A percentile compares a stretch with the other conserved stretches of the same genome.
Evolutionary conservation across 495 filamentous ascomycete species (phyloP).

Genomic region (Lasiosphaeria hispida): DNA sequence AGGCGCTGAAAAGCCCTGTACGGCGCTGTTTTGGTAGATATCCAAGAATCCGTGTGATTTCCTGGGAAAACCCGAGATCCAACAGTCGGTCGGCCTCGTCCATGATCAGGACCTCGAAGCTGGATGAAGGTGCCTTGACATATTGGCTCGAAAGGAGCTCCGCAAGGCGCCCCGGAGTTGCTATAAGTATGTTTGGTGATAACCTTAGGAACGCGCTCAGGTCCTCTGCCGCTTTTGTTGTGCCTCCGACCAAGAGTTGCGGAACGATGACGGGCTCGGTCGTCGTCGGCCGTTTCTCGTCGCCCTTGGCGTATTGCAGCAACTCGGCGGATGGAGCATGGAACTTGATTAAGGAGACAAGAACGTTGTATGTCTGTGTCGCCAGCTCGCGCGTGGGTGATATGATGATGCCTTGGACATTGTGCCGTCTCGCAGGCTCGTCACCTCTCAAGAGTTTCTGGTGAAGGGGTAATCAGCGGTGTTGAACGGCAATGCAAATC

Average conservation of each 20-base stretch:
- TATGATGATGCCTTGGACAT: constrained; percentile 86
- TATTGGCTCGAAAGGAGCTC: constrained; percentile 88
- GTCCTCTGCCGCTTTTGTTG: constrained; percentile 79
- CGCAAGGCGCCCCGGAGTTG: constrained; percentile 82
- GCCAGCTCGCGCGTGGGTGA: constrained; percentile 93
- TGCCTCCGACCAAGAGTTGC: constrained; percentile 84
- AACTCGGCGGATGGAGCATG: constrained; percentile 72
- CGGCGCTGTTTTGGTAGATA: constrained; percentile 88
- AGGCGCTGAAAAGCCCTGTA: constrained; percentile 92
- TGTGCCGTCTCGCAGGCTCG: constrained; percentile 79
- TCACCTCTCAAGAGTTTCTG: constrained; percentile 64
- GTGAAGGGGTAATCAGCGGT: not conserved
- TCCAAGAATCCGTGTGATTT: constrained; percentile 79
- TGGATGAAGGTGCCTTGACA: constrained; percentile 83
- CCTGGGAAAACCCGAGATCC: constrained; percentile 92
- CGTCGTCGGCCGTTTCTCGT: constrained; percentile 52
- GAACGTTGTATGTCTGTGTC: constrained; percentile 82
- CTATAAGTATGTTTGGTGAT: constrained; percentile 83
- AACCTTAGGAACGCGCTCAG: constrained; percentile 72
- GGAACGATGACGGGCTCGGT: constrained; percentile 63
- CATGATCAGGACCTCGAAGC: constrained; percentile 85
- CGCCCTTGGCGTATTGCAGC: constrained; percentile 46
- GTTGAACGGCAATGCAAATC: not conserved
- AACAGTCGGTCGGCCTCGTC: constrained; percentile 93
- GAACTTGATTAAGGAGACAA: constrained; percentile 73